A percentile compares a stretch with the other conserved stretches of the same genome.
Conservation (phyloP, 164 flowering plant species). For the Litsea cubeba region DNA sequence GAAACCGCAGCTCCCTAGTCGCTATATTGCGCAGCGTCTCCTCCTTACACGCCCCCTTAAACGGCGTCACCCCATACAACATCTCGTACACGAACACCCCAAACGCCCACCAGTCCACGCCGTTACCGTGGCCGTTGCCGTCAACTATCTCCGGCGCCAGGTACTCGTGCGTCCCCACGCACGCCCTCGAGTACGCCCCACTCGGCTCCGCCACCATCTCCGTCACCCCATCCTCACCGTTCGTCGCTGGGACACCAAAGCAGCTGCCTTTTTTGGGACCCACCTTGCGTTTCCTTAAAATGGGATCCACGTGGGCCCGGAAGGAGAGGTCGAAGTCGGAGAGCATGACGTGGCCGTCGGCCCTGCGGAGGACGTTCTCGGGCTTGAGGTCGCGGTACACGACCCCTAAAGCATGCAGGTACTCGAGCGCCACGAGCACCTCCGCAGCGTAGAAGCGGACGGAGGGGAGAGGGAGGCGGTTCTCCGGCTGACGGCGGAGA, state of each 20-base stretch:
- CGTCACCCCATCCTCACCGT: slow-evolving; percentile 10
- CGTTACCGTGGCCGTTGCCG: slow-evolving; percentile 78
- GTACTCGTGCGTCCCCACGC: slow-evolving; percentile 94
- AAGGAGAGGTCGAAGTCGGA: slow-evolving; percentile 91
- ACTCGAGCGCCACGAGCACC: slow-evolving; percentile 87
- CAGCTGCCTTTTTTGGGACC: slow-evolving; percentile 2
- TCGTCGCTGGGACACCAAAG: slow-evolving; percentile 6
- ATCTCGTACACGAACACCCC: slow-evolving; percentile 81
- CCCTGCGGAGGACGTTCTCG: slow-evolving; percentile 78
- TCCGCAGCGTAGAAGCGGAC: slow-evolving; percentile 88
- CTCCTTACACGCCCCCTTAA: slow-evolving; percentile 72
- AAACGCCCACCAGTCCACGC: slow-evolving; percentile 97
- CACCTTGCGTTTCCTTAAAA: slow-evolving; percentile 11
- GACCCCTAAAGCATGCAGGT: slow-evolving; percentile 83
- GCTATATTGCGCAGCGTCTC: slow-evolving; percentile 70
- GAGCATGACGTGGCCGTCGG: slow-evolving; percentile 91
- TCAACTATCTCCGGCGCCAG: slow-evolving; percentile 73
- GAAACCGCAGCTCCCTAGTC: slow-evolving; percentile 28
- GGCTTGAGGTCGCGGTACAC: slow-evolving; percentile 92
- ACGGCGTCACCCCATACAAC: slow-evolving; percentile 74
- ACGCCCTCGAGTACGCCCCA: slow-evolving; percentile 57
- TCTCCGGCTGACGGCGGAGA: slow-evolving; percentile 42
- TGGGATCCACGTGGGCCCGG: slow-evolving; percentile 53
- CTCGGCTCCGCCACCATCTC: slow-evolving; percentile 85
- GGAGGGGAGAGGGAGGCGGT: slow-evolving; percentile 39